Base-by-base conservation (phyloP, 345 rosid genomes). In the Capsella bursapastoris region DNA sequence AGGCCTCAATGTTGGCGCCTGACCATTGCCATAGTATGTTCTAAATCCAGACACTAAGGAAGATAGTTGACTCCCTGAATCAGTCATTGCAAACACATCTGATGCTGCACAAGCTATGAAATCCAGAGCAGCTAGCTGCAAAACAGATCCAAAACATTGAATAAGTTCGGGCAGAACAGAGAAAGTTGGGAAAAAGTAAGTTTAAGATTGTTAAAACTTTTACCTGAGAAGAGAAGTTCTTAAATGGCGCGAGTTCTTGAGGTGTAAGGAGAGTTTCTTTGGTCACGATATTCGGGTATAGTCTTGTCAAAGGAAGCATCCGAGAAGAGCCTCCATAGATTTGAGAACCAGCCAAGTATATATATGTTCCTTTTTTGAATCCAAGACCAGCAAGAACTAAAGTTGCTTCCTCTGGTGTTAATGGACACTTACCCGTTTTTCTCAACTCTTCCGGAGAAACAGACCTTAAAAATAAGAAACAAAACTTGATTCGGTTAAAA, bases 361-460 rank as follows among this genome's bases (percentile, higher is more conserved):
- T 91, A 78, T 83, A 85, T 10, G 97, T 84, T 67, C 77, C 79
- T 27, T 79, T 81, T 49, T 82, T 86, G 67, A 88, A 85, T 40
- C 96, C 95, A 59, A 94, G 90, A 28, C 88, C 92, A n/a, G 89
- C 86, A 66, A 91, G 97, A 74, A 94, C 88, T 1, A 91, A 81
- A 29, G 92, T 87, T 27, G 92, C 98, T 82, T 94, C 98, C 80
- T 94, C 98, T 12, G 97, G 98, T 68, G 98, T 94, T 76, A 90
- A 69, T n/a, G 96, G 98, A 66, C 98, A 94, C 78, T 86, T 94
- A 4, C 98, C 97, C 1, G 73, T 70, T 81, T 79, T 87, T 74
- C 98, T 88, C 81, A 91, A 50, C 77, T 87, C 87, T 60, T 65
- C 66, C 11, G 90, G 66, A 78, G 89, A 82, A 29, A 88, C 66